These are phyloP conservation scores for Peziza echinospora DNA, from an alignment of 495 filamentous ascomycete genomes.

Conservation along the genomic window DNA sequence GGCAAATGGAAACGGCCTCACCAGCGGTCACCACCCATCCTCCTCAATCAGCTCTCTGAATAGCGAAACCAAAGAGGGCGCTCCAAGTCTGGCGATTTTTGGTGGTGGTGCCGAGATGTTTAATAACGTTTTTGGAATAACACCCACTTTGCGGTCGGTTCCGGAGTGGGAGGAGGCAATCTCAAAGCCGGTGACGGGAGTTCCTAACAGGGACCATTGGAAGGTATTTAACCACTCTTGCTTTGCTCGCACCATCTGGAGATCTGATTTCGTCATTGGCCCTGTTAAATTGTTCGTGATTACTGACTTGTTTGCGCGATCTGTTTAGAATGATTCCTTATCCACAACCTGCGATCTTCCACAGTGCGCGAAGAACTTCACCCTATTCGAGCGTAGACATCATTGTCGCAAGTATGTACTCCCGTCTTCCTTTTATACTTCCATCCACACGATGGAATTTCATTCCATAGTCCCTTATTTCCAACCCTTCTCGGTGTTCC, in stretches of 20 bases:
- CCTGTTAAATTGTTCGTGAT: conserved; percentile 5
- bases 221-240: conserved; percentile 40
- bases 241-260: background rate
- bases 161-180: conserved; percentile 20
- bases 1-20: background rate
- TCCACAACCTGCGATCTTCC: conserved; percentile 39
- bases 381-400: conserved; percentile 45
- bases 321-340: conserved; percentile 38
- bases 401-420: conserved; percentile 39
- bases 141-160: background rate
- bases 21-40: conserved; percentile 3
- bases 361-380: conserved; percentile 40
- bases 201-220: conserved; percentile 46
- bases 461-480: background rate
- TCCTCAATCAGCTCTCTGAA: conserved; percentile 12
- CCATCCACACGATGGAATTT: background rate
- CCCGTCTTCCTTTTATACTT: background rate
- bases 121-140: conserved; percentile 1
- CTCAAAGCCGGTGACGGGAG: conserved; percentile 29
- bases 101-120: conserved; percentile 9
- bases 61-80: conserved; percentile 12
- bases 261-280: background rate
- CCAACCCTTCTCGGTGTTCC: background rate
- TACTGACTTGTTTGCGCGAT: conserved; percentile 18
- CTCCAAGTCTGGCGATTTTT: conserved; percentile 8